Evolutionary conservation across 768 basidiomycete species (phyloP), one percentile per base, ranked within the genome.

Genomic region (Cystofilobasidium bisporidii): DNA sequence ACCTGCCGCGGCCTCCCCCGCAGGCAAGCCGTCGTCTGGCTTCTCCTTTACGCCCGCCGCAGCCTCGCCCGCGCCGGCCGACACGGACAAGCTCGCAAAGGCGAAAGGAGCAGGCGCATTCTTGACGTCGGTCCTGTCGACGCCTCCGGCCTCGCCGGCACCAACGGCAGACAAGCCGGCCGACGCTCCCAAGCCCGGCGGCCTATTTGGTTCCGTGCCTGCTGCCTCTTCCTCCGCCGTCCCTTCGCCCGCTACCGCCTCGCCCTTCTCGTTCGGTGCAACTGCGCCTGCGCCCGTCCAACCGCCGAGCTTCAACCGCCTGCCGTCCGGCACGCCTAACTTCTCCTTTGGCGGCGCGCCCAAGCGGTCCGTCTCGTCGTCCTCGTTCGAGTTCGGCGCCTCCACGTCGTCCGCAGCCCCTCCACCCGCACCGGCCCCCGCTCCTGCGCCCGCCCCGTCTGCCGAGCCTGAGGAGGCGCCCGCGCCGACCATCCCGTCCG

Each of bases 401-500:
- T 22, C 32, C 12, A 12, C 36, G 28, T 45, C 60, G 40, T 41
- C 40, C 1, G 5, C 60, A 2, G 22, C 47, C 2, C 11, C 60
- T 20, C 22, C 38, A 8, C 9, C 41, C 45, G 60, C 26, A 11
- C 4, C 60, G 5, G 60, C 55, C 12, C 20, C 45, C 12, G 26
- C 38, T 8, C 6, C 56, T 2, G 12, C 68, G 32, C 22, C 32
- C 48, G 61, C 61, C 9, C 26, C 63, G 17, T 18, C 63, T 1
- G 38, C 28, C 28, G 48, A 61, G 40, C 24, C 2, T 28, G 58
- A 50, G 38, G 68, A 64, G 43, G 30, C 63, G 14, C 68, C 68
- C 12, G 63, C 68, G 22, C 68, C 68, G 26, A 64, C 68, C 26
- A 69, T 69, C 50, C 68, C 68, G 15, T 69, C 68, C 8, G 68